phyloP scores from a whole-genome alignment of 2,329 filamentous ascomycete species.

The Aphanocladium album region DNA sequence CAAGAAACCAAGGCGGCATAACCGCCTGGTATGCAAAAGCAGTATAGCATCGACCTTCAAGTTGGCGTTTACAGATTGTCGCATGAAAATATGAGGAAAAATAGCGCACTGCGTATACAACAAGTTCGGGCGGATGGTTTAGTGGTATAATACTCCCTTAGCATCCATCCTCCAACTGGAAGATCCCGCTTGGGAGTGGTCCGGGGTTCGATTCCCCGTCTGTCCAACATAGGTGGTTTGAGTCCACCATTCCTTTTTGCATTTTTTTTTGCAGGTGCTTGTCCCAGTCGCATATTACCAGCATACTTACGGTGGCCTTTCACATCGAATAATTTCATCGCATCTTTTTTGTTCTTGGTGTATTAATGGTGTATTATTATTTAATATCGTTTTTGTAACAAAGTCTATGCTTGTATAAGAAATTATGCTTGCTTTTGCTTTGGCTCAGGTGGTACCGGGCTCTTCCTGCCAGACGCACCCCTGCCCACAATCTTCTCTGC shows the following conservation, averaged over 20 bases:
- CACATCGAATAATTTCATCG: too few species aligned
- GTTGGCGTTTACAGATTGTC: too few species aligned
- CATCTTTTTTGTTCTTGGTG: too few species aligned
- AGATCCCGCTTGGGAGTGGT: slow-evolving; percentile 15
- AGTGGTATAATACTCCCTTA: slow-evolving; percentile 18
- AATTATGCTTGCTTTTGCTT: not conserved
- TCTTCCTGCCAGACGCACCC: slow-evolving; percentile 25
- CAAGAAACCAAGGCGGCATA: too few species aligned
- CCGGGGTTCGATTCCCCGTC: slow-evolving; percentile 16
- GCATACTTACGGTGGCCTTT: too few species aligned
- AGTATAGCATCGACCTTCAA: too few species aligned
- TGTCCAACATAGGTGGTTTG: slow-evolving; percentile 14
- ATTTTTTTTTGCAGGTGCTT: not conserved
- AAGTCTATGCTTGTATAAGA: not conserved
- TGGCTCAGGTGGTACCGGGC: slow-evolving; percentile 16
- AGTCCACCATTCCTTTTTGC: slow-evolving; percentile 8
- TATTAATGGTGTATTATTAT: not conserved
- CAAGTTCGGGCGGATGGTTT: slow-evolving; percentile 16
- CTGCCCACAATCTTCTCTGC: slow-evolving; percentile 51
- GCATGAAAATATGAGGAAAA: not conserved
- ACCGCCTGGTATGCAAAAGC: too few species aligned
- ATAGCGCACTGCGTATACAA: not conserved
- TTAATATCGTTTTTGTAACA: not conserved
- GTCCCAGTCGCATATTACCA: too few species aligned
- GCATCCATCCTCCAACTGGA: slow-evolving; percentile 10